Evolutionary conservation across 306 rosid genomes (phyloP), one percentile per base, ranked within the genome.

Genomic region (Dicorynia guianensis): DNA sequence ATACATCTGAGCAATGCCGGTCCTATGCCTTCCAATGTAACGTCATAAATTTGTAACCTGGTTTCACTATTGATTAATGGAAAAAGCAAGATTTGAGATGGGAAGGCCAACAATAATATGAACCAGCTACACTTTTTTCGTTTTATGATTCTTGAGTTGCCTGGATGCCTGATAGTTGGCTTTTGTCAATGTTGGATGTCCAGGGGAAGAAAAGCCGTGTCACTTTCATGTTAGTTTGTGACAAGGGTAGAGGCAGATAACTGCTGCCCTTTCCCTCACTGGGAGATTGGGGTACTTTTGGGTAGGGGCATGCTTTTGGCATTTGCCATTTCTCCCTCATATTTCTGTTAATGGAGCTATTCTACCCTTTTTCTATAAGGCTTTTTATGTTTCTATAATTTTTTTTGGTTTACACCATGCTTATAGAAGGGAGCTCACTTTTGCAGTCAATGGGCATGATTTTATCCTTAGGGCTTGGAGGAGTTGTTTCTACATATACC

Each of bases 401-500:
- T 57, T 20, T 36, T 58, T 12, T 68, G 42, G 42, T 59, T 57
- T 58, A 59, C 18, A 48, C 47, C n/a, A 20, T 68, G 7, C 40
- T 38, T 10, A 44, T 49, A 17, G 35, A 68, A 10, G 5, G 57
- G 56, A 25, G 30, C 1, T 40, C n/a, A 20, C 11, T 33, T 62
- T 42, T 59, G 42, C 5, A 38, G 1, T 25, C 2, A 36, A 20
- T 10, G 20, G 10, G 18, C 44, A 3, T 34, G 8, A 33, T 59
- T 25, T 42, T 7, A 15, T 42, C 67, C 33, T 5, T 5, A 59
- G 58, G 58, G 18, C 39, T 80, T 59, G 11, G 47, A 25, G 47
- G 12, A 36, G 44, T 67, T 68, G 13, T 50, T 36, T 79, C 55
- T 50, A n/a, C 25, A 15, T 71, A 35, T 5, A 54, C 19, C 46